A percentile compares a stretch with the other conserved stretches of the same genome.
Evolutionary conservation across 1,284 basidiomycete genomes (phyloP).

Genomic region (Cutaneotrichosporon curvatum): DNA sequence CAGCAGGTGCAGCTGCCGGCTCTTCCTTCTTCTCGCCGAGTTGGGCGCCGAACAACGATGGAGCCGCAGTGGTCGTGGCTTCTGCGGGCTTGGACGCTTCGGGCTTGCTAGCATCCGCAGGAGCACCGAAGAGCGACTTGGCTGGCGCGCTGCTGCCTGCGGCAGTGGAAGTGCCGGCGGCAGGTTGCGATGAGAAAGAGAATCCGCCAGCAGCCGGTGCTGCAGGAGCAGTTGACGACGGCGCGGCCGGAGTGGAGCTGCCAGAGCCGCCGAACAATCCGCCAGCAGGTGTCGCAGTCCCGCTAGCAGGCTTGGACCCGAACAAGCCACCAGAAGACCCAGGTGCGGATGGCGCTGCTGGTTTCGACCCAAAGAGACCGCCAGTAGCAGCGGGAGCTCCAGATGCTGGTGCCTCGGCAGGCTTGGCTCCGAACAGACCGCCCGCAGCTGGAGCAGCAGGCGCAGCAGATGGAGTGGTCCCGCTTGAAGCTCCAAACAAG

Average conservation of each 20-base stretch:
- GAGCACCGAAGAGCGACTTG: no score
- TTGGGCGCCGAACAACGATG: background rate
- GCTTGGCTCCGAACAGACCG: slow-evolving; percentile 27
- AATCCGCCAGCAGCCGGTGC: slow-evolving; percentile 16
- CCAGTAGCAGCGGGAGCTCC: slow-evolving; percentile 21
- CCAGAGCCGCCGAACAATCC: slow-evolving; percentile 21
- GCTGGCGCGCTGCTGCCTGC: background rate
- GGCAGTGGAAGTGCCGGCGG: slow-evolving; percentile 3
- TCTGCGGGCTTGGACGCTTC: slow-evolving; percentile 7
- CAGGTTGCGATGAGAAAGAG: slow-evolving; percentile 14
- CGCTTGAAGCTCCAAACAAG: slow-evolving; percentile 27
- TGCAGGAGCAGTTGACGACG: background rate
- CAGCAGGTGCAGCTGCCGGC: slow-evolving; percentile 12
- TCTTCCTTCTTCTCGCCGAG: slow-evolving; percentile 1
- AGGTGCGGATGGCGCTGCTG: slow-evolving; percentile 1
- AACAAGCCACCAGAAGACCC: slow-evolving; percentile 26
- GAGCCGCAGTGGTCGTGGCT: slow-evolving; percentile 15
- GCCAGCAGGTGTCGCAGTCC: background rate
- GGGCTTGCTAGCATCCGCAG: no score
- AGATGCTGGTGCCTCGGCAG: slow-evolving; percentile 1
- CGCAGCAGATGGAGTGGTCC: slow-evolving; percentile 1
- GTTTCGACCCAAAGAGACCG: slow-evolving; percentile 26
- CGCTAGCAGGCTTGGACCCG: slow-evolving; percentile 16
- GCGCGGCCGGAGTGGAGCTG: background rate
- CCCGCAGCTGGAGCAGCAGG: slow-evolving; percentile 21